These are phyloP conservation scores for Melaleuca alternifolia DNA, from an alignment of 345 rosid genomes.

Conservation along the genomic window DNA sequence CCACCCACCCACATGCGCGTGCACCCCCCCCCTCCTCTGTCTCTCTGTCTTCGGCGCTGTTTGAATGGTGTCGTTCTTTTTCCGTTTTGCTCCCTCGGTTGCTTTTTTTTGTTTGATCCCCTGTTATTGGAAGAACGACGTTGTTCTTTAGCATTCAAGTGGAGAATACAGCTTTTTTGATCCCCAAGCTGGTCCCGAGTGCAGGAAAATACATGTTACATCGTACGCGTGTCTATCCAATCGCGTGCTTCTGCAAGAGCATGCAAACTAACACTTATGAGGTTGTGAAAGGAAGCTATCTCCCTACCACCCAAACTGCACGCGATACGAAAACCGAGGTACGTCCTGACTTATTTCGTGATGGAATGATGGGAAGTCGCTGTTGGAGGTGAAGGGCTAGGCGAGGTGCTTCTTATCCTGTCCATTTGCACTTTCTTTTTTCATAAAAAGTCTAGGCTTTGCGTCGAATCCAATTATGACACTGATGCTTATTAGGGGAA, in stretches of 20 bases:
- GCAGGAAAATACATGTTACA: slow-evolving; percentile 9
- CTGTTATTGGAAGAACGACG: not conserved
- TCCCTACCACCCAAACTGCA: slow-evolving; percentile 24
- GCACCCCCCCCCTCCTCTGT: not conserved
- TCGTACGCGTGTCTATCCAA: slow-evolving; percentile 9
- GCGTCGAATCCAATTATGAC: not conserved
- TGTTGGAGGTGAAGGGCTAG: not conserved
- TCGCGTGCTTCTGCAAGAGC: slow-evolving; percentile 32
- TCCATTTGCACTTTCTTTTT: not conserved
- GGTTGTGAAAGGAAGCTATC: slow-evolving; percentile 45
- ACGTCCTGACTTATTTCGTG: not conserved
- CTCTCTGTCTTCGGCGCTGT: not conserved
- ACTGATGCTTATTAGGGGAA: not conserved
- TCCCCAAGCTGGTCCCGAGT: not conserved
- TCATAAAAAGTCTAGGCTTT: not conserved
- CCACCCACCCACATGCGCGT: not conserved
- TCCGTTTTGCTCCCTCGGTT: not conserved
- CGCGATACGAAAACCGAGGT: slow-evolving; percentile 20
- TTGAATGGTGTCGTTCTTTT: not conserved
- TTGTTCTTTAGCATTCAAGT: not conserved
- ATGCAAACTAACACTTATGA: slow-evolving; percentile 44
- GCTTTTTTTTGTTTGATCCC: not conserved
- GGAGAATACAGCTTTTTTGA: not conserved
- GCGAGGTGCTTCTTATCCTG: not conserved
- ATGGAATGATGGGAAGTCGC: not conserved